Conservation (phyloP, 371 early-diverging fungal species). For the Choanephora cucurbitarum region DNA sequence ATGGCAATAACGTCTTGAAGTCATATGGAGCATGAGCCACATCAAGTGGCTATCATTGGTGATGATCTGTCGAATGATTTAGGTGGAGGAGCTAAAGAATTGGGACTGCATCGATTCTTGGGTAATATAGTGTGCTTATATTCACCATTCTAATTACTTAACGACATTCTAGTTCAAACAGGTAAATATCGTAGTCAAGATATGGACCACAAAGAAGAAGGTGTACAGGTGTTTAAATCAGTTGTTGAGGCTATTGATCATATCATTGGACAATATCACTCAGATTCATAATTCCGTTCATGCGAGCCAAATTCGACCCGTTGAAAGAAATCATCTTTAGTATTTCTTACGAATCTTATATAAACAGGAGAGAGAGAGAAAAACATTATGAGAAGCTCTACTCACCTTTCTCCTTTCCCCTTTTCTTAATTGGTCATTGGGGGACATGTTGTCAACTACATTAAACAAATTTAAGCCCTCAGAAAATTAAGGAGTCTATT, state of each 20-base stretch:
- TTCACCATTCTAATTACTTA: too few relatives aligned
- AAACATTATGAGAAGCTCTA: too few relatives aligned
- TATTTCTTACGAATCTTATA: too few relatives aligned
- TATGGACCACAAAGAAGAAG: slow-evolving; percentile 35
- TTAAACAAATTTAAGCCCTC: too few relatives aligned
- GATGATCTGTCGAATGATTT: slow-evolving; percentile 84
- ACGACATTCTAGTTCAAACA: slow-evolving; percentile 59
- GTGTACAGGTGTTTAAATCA: slow-evolving; percentile 33
- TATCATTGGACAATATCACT: slow-evolving; percentile 29
- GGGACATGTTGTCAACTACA: too few relatives aligned
- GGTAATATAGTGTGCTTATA: slow-evolving; percentile 31
- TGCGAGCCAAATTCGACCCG: too few relatives aligned
- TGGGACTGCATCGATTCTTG: slow-evolving; percentile 71
- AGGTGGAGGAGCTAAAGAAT: slow-evolving; percentile 71
- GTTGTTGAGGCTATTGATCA: slow-evolving; percentile 48
- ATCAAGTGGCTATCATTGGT: slow-evolving; percentile 78
- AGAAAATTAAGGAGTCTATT: too few relatives aligned
- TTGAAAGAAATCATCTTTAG: too few relatives aligned
- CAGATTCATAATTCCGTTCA: not conserved
- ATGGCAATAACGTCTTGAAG: too few relatives aligned
- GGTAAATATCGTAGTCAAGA: slow-evolving; percentile 83
- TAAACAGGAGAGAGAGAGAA: too few relatives aligned
- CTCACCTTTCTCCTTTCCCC: too few relatives aligned
- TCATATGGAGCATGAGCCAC: slow-evolving; percentile 34
- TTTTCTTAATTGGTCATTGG: too few relatives aligned